Evolutionary conservation across 345 rosid genomes (phyloP), one percentile per base, ranked within the genome.

Genomic region (Euphorbia lathyris): DNA sequence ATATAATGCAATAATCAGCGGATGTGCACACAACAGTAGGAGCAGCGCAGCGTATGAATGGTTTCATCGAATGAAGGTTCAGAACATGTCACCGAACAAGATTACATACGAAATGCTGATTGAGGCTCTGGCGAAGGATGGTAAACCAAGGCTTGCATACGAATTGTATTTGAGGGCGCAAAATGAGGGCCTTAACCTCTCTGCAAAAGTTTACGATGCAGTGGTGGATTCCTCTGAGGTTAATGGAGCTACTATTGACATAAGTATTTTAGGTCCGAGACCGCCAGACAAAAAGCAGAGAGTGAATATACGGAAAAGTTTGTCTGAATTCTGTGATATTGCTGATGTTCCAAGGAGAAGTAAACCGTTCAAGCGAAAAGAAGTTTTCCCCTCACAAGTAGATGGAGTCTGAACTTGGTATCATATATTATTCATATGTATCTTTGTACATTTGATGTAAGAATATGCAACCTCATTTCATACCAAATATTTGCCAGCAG

Each of bases 1-100:
- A 38, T 91, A 88, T 74, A 94, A 94, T 48, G 98, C 98, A 12
- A 80, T 91, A 53, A 87, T 94, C 74, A 94, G 95, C 20, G 83
- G 74, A 1, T 94, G 96, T 11, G 86, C 84, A 9, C 81, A 80
- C 52, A 88, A 78, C 8, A 78, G 76, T 43, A 57, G 75, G 82
- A 88, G 93, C 84, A 79, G 88, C 65, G 85, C 81, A 48, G 97
- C 95, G 9, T 94, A 90, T 29, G 98, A 90, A 67, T 94, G 98
- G 98, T 90, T 91, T 80, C 88, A 88, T 64, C 88, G 90, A 3
- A 85, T 94, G 96, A 82, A 77, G 84, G 79, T 76, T 51, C 84
- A 88, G 26, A 79, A 81, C 30, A 79, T 94, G 65, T 20, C 76
- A 14, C 92, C 93, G 16, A 86, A 91, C 7, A 91, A 88, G 79